Base-by-base conservation (phyloP, 1,284 basidiomycete species). In the Mycosarcoma mackinlayi region DNA sequence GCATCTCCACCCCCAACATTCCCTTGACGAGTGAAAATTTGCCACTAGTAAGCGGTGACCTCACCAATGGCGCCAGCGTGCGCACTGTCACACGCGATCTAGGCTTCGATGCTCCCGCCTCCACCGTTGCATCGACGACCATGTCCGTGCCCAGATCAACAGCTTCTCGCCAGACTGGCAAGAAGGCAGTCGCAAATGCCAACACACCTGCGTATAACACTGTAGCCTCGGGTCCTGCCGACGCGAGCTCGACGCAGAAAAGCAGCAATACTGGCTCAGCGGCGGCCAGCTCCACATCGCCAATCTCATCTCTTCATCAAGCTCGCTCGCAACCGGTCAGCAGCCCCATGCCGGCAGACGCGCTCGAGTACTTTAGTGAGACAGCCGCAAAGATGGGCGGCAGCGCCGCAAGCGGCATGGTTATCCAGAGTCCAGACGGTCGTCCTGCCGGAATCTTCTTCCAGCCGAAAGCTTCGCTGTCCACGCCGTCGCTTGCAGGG, bases 391-490 rank as follows among this genome's bases (percentile, higher is more conserved):
- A 88, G 50, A 89, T 90, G 75, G 86, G 91, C 7, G 89, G 91
- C 6, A 85, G 88, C 4, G 90, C 91, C 0, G 90, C 91, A 0
- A 91, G 91, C 2, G 95, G 95, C 0, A 87, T 97, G 19, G 87
- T 98, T 39, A 90, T 98, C 48, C 92, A 94, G 71, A 92, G 90
- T 78, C 92, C 92, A 0, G 93, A 96, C 79, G 95, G 95, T 0
- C 89, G 93, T 66, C 92, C 93, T 0, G 89, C 92, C 19, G 94
- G 93, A 6, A 94, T 98, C 69, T 93, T 94, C 84, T 98, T 98
- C 84, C 91, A 94, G 73, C 95, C 95, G 6, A 65, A 61, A 34
- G 35, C 47, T 24, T 38, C 47, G 5, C 35, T 23, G 10, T 50
- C 62, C 11, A 59, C 52, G n/a, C 49, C 66, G 30, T 55, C 56